These are phyloP conservation scores for Dissoconium aciculare DNA, from an alignment of 2,329 filamentous ascomycete species.

Conservation along the genomic window DNA sequence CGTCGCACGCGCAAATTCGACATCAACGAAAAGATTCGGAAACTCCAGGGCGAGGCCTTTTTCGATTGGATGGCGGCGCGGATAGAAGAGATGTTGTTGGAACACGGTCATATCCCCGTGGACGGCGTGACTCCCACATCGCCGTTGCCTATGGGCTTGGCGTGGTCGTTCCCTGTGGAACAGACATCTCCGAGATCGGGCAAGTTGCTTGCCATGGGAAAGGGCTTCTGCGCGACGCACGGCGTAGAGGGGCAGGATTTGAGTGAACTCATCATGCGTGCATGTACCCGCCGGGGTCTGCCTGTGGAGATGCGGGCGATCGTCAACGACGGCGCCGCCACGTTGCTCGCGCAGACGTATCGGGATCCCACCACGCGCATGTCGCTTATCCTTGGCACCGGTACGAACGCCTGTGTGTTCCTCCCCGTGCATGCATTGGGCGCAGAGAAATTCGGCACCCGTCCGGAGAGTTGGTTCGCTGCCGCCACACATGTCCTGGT, in stretches of 20 bases:
- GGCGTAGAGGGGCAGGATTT: conserved; percentile 46
- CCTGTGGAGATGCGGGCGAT: conserved; percentile 47
- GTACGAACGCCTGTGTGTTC: conserved; percentile 49
- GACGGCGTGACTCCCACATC: conserved; percentile 19
- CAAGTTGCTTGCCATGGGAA: conserved; percentile 47
- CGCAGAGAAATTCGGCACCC: conserved; percentile 39
- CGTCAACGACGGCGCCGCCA: conserved; percentile 49
- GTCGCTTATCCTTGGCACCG: conserved; percentile 50
- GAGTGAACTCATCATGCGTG: conserved; percentile 42
- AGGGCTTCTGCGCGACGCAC: conserved; percentile 47
- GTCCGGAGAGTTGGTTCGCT: conserved; percentile 41
- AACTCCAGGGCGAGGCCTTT: conserved; percentile 41
- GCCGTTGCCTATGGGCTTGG: conserved; percentile 43
- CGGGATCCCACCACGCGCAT: conserved; percentile 45
- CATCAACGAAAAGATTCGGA: conserved; percentile 43
- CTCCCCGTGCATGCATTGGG: conserved; percentile 42
- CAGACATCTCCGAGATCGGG: conserved; percentile 46
- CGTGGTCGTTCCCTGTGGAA: conserved; percentile 53
- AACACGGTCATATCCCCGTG: conserved; percentile 24
- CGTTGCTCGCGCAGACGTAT: conserved; percentile 47
- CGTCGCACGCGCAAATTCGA: conserved; percentile 38
- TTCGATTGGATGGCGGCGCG: conserved; percentile 53
- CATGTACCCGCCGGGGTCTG: conserved; percentile 39
- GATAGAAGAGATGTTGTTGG: conserved; percentile 40
- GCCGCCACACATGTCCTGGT: conserved; percentile 46